Base-by-base conservation (phyloP, 2,329 filamentous ascomycete species). In the Mollisia scopiformis region DNA sequence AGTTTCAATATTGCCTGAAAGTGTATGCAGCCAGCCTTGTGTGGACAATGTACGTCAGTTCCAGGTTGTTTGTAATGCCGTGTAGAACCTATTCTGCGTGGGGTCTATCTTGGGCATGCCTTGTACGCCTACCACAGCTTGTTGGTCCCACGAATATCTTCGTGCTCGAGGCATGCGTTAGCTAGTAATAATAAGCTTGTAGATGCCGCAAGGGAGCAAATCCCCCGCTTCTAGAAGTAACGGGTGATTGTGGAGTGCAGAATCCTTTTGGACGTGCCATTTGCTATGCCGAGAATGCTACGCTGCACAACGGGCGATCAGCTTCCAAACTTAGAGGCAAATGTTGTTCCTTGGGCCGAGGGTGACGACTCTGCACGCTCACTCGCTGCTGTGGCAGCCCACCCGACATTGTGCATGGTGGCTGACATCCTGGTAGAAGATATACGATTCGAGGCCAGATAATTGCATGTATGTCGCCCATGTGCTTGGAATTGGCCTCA, bases 181-280 rank as follows among this genome's bases (percentile, higher is more conserved):
- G 33, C 19, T 16, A 33, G 39, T n/a, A 43, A 43, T 19, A 33
- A 51, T 51, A 19, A 51, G 49, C 49, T 13, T 49, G 46, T 28
- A 49, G 25, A 4, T 13, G 16, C 21, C 3, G 30, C n/a, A 30
- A 30, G 30, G 30, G 14, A 30, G 39, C 30, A 25, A 37, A 21
- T 23, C 27, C 25, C 25, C 52, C 35, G 35, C 52, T 43, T 43
- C 35, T 37, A 41, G 52, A 55, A 55, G 46, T 55, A 55, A 55
- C 19, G 47, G 30, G 2, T 37, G 30, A 49, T 30, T 28, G 10
- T 52, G 21, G 52, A 43, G 6, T 6, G 27, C 25, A 50, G 27
- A 10, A 49, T 30, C 43, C 14, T 16, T n/a, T 25, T 27, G 6
- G 31, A 8, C 28, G 11, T 28, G 27, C 35, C 14, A 39, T 21